These are phyloP conservation scores for Mrakia frigida DNA, from an alignment of 768 basidiomycete species.

Conservation along the genomic window DNA sequence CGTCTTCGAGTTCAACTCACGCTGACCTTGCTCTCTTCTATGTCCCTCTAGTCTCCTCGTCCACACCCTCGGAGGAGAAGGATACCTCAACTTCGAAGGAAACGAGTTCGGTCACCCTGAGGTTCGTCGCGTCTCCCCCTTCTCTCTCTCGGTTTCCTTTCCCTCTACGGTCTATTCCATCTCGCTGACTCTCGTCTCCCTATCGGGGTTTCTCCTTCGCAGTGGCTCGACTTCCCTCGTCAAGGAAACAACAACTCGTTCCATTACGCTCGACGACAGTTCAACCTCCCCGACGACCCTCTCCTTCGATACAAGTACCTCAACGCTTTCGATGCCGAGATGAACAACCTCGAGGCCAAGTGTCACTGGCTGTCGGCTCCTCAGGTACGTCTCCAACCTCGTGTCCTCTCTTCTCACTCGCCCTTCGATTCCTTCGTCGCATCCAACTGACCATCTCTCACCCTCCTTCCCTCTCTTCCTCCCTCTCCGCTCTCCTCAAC, in stretches of 20 bases:
- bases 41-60: conserved; percentile 62
- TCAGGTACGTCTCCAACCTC: conserved; percentile 52
- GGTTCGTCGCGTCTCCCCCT: conserved; percentile 48
- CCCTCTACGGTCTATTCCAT: background rate
- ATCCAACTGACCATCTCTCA: background rate
- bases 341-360: conserved; percentile 78
- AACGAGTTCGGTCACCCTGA: conserved; percentile 99
- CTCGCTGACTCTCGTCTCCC: background rate
- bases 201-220: background rate
- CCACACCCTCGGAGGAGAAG: conserved; percentile 91
- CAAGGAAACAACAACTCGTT: conserved; percentile 93
- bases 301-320: conserved; percentile 88
- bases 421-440: background rate
- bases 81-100: conserved; percentile 94
- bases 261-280: conserved; percentile 94
- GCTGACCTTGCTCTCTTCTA: background rate
- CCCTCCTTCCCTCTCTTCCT: background rate
- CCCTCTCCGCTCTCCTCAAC: background rate
- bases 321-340: conserved; percentile 85
- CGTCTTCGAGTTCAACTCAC: background rate
- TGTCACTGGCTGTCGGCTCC: conserved; percentile 78
- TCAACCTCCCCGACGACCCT: conserved; percentile 84
- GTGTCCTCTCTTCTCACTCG: background rate
- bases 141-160: background rate
- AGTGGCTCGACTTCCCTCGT: conserved; percentile 99